These are phyloP conservation scores for Phaeotremella skinneri DNA, from an alignment of 768 basidiomycete species.

Conservation along the genomic window DNA sequence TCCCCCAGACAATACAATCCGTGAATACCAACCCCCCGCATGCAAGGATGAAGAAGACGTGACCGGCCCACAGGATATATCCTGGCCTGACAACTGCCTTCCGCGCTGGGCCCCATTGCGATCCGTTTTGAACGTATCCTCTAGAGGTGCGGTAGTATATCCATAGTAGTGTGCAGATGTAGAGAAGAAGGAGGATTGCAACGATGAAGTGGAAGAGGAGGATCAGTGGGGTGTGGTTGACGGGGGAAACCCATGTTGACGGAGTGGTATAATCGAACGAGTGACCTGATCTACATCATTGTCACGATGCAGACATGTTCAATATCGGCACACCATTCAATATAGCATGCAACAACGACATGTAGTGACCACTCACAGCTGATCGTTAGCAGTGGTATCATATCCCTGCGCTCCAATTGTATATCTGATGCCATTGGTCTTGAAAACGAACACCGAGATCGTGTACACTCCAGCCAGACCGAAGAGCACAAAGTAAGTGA, in stretches of 20 bases:
- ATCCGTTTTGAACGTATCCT: neutral
- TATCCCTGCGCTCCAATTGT: slow-evolving; percentile 28
- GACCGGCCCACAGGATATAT: neutral
- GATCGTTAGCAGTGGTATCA: slow-evolving; percentile 12
- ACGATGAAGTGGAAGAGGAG: slow-evolving; percentile 30
- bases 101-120: neutral
- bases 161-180: slow-evolving; percentile 2
- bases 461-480: slow-evolving; percentile 20
- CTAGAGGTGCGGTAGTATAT: neutral
- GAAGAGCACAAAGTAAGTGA: slow-evolving; percentile 5
- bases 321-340: no score
- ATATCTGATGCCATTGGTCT: slow-evolving; percentile 1
- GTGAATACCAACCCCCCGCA: neutral
- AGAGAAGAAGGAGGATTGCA: slow-evolving; percentile 23
- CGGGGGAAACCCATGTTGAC: slow-evolving; percentile 17
- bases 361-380: slow-evolving; percentile 12
- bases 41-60: neutral
- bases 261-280: slow-evolving; percentile 16
- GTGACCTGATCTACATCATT: neutral
- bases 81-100: neutral
- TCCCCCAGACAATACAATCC: neutral
- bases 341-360: neutral
- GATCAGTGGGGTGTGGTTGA: slow-evolving; percentile 21
- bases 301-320: no score
- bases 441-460: slow-evolving; percentile 17